Base-by-base conservation (phyloP, 106 monocot genomes). In the Phalaenopsis equestris region DNA sequence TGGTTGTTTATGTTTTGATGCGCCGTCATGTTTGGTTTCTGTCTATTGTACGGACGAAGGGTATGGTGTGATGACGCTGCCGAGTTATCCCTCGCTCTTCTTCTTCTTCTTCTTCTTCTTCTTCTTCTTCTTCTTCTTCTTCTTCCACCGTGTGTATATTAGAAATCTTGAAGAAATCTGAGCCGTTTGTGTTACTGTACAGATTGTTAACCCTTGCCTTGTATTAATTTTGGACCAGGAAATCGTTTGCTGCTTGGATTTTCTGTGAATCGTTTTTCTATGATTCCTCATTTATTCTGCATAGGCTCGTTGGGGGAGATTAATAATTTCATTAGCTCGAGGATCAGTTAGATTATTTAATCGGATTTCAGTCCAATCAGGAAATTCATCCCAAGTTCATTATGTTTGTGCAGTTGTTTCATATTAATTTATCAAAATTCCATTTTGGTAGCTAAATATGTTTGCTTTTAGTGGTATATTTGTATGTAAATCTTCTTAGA, bases 21-120 rank as follows among this genome's bases (percentile, higher is more conserved):
- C 43, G 43, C n/a, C 19, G 49, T 52, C 23, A 18, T 21, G 76
- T 39, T 49, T 76, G 23, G 30, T 52, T 24, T 42, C 43, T 74
- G 74, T 49, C 30, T 49, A 49, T 47, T 49, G 47, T 48, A 43
- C 8, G 52, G 21, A 48, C 6, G 76, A 49, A 45, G 24, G 46
- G 24, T 48, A 48, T 52, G 76, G 49, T 49, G 76, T 49, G 76
- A 49, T 76, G 76, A 49, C 76, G 46, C 76, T 47, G 10, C 49
- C n/a, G 6, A 48, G 76, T 76, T 76, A 48, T 48, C 49, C 43
- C 74, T 74, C 74, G 43, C 74, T 43, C 43, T 74, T 43, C 74
- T 74, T 74, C 74, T 43, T 74, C 73, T 15, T 73, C 41, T 24
- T 73, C 41, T 42, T 16, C 45, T 23, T 47, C 47, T 42, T 57